phyloP scores from a whole-genome alignment of 2,329 filamentous ascomycete genomes.

The Dactylellina cionopaga region DNA sequence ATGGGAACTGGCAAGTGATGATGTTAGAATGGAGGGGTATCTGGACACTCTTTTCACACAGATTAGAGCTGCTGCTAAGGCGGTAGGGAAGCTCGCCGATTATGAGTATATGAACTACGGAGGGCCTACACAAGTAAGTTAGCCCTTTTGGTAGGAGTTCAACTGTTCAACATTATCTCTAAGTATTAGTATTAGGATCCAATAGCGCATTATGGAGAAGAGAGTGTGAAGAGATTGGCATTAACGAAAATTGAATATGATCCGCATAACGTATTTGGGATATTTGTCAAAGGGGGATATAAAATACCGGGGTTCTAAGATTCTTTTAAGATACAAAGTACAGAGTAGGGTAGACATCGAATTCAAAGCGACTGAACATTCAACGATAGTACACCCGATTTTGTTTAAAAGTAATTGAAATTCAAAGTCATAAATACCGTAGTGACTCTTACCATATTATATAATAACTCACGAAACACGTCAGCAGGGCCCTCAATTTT shows the following conservation, averaged over 20 bases:
- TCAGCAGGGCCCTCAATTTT: no score
- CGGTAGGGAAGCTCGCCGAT: constrained; percentile 53
- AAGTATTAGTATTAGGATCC: no score
- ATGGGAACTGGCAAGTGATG: not conserved
- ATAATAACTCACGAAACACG: no score
- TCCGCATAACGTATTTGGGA: not conserved
- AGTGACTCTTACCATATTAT: no score
- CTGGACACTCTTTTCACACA: constrained; percentile 46
- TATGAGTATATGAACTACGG: not conserved
- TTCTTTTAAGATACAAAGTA: no score
- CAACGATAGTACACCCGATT: no score
- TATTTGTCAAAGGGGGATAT: not conserved
- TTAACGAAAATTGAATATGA: not conserved
- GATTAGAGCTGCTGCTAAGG: constrained; percentile 56
- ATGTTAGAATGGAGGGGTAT: constrained; percentile 3
- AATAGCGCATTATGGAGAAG: not conserved
- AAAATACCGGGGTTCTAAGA: not conserved
- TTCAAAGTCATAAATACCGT: no score
- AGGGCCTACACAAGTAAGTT: not conserved
- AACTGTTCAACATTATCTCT: no score
- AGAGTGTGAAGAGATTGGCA: not conserved
- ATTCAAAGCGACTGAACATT: no score
- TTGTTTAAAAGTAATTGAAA: no score
- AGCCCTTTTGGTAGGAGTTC: no score
- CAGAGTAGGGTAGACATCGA: no score